Evolutionary conservation across 2,329 filamentous ascomycete species (phyloP).

Genomic region (Colletotrichum ledebouriae): DNA sequence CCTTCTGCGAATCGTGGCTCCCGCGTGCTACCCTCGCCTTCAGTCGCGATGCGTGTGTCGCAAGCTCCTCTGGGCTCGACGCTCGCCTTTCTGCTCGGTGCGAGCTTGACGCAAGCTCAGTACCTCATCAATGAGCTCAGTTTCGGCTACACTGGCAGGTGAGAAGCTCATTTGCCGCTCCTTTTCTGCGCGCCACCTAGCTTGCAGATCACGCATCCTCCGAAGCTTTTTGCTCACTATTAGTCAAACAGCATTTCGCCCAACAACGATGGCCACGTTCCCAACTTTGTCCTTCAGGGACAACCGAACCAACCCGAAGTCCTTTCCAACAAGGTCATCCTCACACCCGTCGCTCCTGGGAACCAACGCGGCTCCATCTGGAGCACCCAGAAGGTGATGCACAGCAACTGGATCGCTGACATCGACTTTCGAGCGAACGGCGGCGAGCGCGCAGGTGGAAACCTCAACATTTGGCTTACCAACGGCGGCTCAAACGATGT

Average conservation of each 20-base stretch:
- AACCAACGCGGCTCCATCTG: constrained; percentile 88
- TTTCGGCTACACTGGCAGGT: constrained; percentile 80
- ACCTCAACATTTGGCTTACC: constrained; percentile 93
- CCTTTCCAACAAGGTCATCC: constrained; percentile 90
- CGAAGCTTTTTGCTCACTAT: constrained; percentile 20
- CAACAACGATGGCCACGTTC: constrained; percentile 53
- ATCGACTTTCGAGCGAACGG: constrained; percentile 91
- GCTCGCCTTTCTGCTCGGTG: constrained; percentile 59
- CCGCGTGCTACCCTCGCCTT: constrained; percentile 17
- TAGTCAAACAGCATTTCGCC: constrained; percentile 37
- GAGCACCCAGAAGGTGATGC: constrained; percentile 73
- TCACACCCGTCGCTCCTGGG: constrained; percentile 90
- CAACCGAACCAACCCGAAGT: constrained; percentile 71
- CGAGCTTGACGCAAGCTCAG: constrained; percentile 69
- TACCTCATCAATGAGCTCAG: constrained; percentile 80
- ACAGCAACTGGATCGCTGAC: constrained; percentile 83
- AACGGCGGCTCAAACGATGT: constrained; percentile 75
- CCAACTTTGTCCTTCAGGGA: constrained; percentile 68
- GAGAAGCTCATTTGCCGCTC: constrained; percentile 45
- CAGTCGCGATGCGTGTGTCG: constrained; percentile 58
- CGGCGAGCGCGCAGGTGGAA: constrained; percentile 86
- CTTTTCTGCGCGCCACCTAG: not conserved
- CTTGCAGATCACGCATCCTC: not conserved
- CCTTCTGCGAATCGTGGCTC: constrained; percentile 19
- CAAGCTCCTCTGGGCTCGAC: constrained; percentile 47